phyloP scores from a whole-genome alignment of 306 rosid genomes.

The Sphenostylis stenocarpa region DNA sequence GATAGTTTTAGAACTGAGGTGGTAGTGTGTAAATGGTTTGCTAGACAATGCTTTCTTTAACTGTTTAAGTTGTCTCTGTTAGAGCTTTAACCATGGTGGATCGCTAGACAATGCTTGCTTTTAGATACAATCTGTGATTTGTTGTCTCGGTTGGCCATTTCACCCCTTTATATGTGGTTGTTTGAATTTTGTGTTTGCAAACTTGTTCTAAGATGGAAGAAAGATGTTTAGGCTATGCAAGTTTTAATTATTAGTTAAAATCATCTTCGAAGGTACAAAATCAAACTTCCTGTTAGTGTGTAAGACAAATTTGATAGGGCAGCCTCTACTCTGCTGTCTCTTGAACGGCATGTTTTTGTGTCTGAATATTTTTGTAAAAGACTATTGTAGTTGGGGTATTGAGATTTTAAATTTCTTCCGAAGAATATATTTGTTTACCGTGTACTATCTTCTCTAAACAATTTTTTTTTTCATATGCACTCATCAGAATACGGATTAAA shows the following conservation, averaged over 20 bases:
- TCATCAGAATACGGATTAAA: too few relatives aligned
- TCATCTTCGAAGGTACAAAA: neutral
- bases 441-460: too few relatives aligned
- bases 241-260: neutral
- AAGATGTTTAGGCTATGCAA: neutral
- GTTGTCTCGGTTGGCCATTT: neutral
- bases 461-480: too few relatives aligned
- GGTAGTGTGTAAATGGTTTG: constrained; percentile 25
- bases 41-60: neutral
- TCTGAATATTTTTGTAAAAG: too few relatives aligned
- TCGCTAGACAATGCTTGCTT: constrained; percentile 4
- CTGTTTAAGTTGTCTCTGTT: neutral
- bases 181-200: neutral
- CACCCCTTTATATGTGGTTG: neutral
- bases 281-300: neutral
- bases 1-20: constrained; percentile 21
- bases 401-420: too few relatives aligned
- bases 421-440: too few relatives aligned
- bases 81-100: neutral
- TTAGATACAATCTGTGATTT: neutral
- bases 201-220: neutral
- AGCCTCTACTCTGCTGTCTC: too few relatives aligned
- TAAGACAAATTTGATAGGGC: too few relatives aligned
- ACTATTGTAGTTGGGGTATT: too few relatives aligned
- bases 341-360: too few relatives aligned